Evolutionary conservation across 2,329 filamentous ascomycete species (phyloP).

Genomic region (Chalaropsis thielavioides): DNA sequence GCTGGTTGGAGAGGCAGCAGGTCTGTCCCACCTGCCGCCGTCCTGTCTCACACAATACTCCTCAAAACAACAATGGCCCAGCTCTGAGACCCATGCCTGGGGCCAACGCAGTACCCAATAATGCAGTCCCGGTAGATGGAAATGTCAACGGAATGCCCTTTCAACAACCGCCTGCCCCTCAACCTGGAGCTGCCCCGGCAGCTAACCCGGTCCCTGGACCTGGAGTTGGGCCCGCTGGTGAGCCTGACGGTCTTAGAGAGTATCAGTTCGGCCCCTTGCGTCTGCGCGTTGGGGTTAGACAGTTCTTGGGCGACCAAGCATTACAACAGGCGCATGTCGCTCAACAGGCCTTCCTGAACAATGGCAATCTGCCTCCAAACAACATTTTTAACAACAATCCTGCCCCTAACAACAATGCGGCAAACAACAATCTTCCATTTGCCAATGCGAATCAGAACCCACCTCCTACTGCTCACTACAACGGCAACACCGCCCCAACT

Average conservation of each 20-base stretch:
- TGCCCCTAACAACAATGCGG: background rate
- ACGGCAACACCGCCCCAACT: background rate
- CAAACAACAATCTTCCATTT: constrained; percentile 3
- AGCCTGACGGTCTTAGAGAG: constrained; percentile 13
- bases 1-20: constrained; percentile 94
- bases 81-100: constrained; percentile 20
- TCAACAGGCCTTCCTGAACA: constrained; percentile 13
- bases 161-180: constrained; percentile 14
- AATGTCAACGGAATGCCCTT: constrained; percentile 21
- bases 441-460: background rate
- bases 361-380: constrained; percentile 10
- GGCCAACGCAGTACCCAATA: constrained; percentile 20
- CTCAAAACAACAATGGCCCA: constrained; percentile 24
- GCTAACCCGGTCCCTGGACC: constrained; percentile 4
- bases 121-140: constrained; percentile 19
- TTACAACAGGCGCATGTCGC: constrained; percentile 16
- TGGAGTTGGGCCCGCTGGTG: background rate
- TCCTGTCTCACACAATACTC: constrained; percentile 47
- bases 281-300: constrained; percentile 22
- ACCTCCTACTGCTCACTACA: background rate
- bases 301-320: constrained; percentile 23
- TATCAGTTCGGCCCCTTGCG: constrained; percentile 13
- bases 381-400: constrained; percentile 11
- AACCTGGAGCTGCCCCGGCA: constrained; percentile 1
- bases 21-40: constrained; percentile 89